Evolutionary conservation across 2,329 filamentous ascomycete genomes (phyloP).

Genomic region (Colletotrichum lini): DNA sequence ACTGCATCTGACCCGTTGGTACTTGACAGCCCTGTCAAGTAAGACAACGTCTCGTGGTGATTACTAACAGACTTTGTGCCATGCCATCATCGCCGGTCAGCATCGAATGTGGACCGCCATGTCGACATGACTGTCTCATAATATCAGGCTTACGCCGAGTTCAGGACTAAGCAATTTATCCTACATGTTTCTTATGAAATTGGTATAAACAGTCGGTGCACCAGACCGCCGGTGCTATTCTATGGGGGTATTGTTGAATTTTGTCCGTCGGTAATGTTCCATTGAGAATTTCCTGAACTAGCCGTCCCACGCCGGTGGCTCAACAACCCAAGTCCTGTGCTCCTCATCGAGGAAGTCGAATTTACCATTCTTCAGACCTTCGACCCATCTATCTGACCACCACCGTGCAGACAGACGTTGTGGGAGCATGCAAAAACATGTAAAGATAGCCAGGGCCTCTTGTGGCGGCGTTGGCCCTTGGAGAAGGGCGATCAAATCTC

Average conservation of each 20-base stretch:
- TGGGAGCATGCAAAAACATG: conserved; percentile 51
- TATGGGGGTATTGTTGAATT: too few relatives aligned
- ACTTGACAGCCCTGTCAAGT: not conserved
- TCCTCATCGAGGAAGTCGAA: conserved; percentile 52
- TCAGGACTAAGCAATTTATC: too few relatives aligned
- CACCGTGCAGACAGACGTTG: conserved; percentile 50
- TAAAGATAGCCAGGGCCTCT: conserved; percentile 52
- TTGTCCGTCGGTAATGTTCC: too few relatives aligned
- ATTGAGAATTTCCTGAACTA: too few relatives aligned
- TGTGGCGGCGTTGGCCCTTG: conserved; percentile 41
- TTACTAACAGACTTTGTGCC: not conserved
- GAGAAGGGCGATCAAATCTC: conserved; percentile 53
- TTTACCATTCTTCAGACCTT: conserved; percentile 49
- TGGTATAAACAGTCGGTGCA: too few relatives aligned
- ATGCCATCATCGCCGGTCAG: too few relatives aligned
- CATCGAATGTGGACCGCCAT: too few relatives aligned
- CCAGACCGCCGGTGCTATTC: too few relatives aligned
- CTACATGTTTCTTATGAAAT: too few relatives aligned
- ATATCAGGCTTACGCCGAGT: too few relatives aligned
- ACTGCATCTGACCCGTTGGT: conserved; percentile 5
- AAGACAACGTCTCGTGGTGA: not conserved
- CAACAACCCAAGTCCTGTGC: conserved; percentile 51
- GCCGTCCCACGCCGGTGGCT: not conserved
- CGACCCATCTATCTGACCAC: conserved; percentile 54
- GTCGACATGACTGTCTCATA: too few relatives aligned